Evolutionary conservation across 176 grass and related monocot genomes (phyloP).

Genomic region (Leersia perrieri): DNA sequence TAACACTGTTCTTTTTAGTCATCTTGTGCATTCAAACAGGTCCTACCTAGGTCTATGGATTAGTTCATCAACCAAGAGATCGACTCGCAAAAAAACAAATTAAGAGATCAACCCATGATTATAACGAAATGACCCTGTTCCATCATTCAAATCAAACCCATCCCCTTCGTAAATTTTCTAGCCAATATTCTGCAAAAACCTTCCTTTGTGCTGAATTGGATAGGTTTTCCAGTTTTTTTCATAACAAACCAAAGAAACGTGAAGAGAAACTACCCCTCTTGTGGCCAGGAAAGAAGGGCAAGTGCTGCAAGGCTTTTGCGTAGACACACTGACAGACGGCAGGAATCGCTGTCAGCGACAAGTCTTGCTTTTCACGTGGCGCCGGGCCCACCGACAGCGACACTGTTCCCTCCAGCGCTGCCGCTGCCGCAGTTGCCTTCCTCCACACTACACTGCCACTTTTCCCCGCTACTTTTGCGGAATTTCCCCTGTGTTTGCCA

Average conservation of each 20-base stretch:
- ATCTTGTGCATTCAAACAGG: no score
- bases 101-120: not conserved
- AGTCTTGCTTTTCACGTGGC: constrained; percentile 41
- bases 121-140: not conserved
- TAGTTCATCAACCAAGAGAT: no score
- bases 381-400: constrained; percentile 30
- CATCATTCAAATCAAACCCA: not conserved
- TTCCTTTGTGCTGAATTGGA: not conserved
- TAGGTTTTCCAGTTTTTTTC: not conserved
- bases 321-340: constrained; percentile 1
- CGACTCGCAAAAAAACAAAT: no score
- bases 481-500: not conserved
- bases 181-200: not conserved
- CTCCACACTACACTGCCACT: constrained; percentile 24
- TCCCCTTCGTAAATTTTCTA: not conserved
- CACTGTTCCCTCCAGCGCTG: constrained; percentile 19
- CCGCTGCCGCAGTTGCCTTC: not conserved
- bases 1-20: no score
- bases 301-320: not conserved
- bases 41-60: no score
- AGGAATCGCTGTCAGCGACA: constrained; percentile 35
- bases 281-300: not conserved
- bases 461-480: not conserved
- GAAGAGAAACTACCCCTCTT: not conserved
- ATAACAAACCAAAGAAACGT: not conserved